Evolutionary conservation across 345 rosid species (phyloP).

Genomic region (Cardamine occulta): DNA sequence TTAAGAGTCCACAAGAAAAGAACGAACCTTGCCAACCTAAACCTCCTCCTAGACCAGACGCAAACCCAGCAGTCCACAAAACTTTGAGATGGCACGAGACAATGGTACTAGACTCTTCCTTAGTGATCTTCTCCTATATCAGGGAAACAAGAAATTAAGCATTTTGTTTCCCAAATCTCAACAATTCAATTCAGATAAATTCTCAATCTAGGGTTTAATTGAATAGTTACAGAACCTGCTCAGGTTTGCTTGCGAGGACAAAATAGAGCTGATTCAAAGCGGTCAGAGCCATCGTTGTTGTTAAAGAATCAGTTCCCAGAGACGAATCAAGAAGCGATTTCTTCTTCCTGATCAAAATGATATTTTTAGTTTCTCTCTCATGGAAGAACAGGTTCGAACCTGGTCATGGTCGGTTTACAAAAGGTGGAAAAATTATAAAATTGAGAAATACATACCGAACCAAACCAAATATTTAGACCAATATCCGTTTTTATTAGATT

Average conservation of each 20-base stretch:
- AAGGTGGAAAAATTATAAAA: no score
- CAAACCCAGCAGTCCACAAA: constrained; percentile 38
- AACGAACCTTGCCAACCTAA: constrained; percentile 41
- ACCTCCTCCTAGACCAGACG: constrained; percentile 41
- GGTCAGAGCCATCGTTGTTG: constrained; percentile 30
- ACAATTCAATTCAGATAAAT: constrained; percentile 11
- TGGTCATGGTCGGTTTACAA: no score
- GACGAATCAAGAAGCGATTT: no score
- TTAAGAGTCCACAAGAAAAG: neutral
- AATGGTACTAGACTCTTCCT: constrained; percentile 26
- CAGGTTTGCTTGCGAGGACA: constrained; percentile 33
- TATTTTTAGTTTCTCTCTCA: no score
- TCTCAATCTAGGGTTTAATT: constrained; percentile 23
- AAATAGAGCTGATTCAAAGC: constrained; percentile 34
- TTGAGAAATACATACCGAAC: no score
- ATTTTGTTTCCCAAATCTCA: constrained; percentile 18
- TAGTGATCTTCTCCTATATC: constrained; percentile 37
- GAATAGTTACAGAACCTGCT: constrained; percentile 24
- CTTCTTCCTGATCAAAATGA: no score
- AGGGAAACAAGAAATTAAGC: neutral
- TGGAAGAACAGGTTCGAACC: no score
- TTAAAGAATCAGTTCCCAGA: constrained; percentile 17
- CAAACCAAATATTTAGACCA: no score
- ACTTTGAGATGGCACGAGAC: constrained; percentile 36
- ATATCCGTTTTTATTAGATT: no score